Evolutionary conservation across 805 yeast species (phyloP).

Genomic region (Candida sakaeoensis): DNA sequence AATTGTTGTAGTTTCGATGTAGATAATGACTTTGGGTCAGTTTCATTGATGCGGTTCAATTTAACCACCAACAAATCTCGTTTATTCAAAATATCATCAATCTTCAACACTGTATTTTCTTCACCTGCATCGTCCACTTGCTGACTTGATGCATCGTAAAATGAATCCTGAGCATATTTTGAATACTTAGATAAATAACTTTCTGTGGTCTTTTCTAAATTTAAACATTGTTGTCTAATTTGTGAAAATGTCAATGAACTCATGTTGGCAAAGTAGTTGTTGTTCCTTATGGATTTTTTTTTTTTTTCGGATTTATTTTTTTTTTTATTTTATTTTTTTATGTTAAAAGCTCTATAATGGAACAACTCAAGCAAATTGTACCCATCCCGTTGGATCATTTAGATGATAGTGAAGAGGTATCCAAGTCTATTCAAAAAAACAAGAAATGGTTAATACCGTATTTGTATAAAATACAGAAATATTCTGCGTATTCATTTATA

Average conservation of each 20-base stretch:
- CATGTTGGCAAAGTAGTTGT: slow-evolving; percentile 17
- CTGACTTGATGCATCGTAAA: slow-evolving; percentile 14
- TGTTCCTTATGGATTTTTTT: no score
- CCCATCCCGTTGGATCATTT: slow-evolving; percentile 6
- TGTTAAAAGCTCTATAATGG: background rate
- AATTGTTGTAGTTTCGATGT: slow-evolving; percentile 78
- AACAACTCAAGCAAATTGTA: slow-evolving; percentile 1
- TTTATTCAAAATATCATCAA: slow-evolving; percentile 24
- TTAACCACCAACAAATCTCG: slow-evolving; percentile 53
- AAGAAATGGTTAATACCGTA: slow-evolving; percentile 13
- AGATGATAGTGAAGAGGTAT: background rate
- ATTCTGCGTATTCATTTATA: slow-evolving; percentile 56
- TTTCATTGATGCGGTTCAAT: slow-evolving; percentile 52
- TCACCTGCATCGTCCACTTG: slow-evolving; percentile 22
- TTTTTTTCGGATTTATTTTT: no score
- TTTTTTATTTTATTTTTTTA: background rate
- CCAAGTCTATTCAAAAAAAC: slow-evolving; percentile 1
- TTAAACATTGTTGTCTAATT: slow-evolving; percentile 62
- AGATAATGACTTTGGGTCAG: slow-evolving; percentile 49
- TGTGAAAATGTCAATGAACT: slow-evolving; percentile 57
- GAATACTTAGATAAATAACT: slow-evolving; percentile 41
- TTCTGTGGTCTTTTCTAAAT: slow-evolving; percentile 72
- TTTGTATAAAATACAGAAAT: slow-evolving; percentile 44
- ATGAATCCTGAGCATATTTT: slow-evolving; percentile 21
- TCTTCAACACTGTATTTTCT: slow-evolving; percentile 12